Conservation (phyloP, 192 early-diverging fungal genomes). For the Gigaspora rosea region DNA sequence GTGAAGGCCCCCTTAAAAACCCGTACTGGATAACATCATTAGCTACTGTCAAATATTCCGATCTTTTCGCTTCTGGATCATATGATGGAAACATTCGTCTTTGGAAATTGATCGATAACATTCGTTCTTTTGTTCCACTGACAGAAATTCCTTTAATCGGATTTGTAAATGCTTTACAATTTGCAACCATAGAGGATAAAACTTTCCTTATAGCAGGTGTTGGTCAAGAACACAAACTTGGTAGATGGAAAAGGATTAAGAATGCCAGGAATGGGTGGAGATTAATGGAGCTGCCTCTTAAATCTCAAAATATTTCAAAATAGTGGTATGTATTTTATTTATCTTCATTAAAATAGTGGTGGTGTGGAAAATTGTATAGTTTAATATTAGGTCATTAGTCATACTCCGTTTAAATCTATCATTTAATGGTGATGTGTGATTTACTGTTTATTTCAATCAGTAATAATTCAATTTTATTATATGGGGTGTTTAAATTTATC, state of each 20-base stretch:
- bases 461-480: not conserved
- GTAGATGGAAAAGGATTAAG: slow-evolving; percentile 86
- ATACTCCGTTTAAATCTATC: no score
- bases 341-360: no score
- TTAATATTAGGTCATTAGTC: no score
- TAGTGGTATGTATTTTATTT: not conserved
- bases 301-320: not conserved
- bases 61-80: slow-evolving; percentile 88
- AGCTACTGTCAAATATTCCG: slow-evolving; percentile 79
- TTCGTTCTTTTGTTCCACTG: slow-evolving; percentile 62
- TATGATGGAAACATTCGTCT: slow-evolving; percentile 85
- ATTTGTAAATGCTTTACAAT: slow-evolving; percentile 55
- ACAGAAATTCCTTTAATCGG: slow-evolving; percentile 67
- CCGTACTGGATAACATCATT: slow-evolving; percentile 86
- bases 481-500: not conserved
- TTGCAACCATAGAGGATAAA: slow-evolving; percentile 42
- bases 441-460: not conserved
- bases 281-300: slow-evolving; percentile 62
- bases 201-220: slow-evolving; percentile 67
- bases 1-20: slow-evolving; percentile 36
- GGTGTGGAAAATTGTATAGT: not conserved
- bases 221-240: slow-evolving; percentile 89
- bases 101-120: slow-evolving; percentile 79
- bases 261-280: slow-evolving; percentile 74
- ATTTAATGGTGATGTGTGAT: no score